Percentiles rank a stretch among this genome's conserved stretches.
These are phyloP conservation scores for Calonectria henricotiae DNA, from an alignment of 2,329 filamentous ascomycete species.

Conservation along the genomic window DNA sequence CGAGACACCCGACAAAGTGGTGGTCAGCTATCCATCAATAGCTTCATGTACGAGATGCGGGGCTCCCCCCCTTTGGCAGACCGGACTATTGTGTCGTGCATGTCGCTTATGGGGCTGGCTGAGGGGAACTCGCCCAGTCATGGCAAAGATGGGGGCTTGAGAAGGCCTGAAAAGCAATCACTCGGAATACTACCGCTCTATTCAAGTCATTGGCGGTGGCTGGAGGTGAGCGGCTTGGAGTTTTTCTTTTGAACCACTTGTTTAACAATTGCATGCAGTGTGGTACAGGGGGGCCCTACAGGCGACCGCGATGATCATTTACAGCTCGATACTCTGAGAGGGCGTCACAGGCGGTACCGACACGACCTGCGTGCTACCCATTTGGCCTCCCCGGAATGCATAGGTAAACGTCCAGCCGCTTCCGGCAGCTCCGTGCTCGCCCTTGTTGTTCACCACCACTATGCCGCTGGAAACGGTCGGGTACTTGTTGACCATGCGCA, in stretches of 20 bases:
- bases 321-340: background rate
- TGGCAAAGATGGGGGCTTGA: background rate
- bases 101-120: conserved; percentile 4
- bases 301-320: background rate
- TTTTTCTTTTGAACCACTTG: too few relatives aligned
- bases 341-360: conserved; percentile 55
- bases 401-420: conserved; percentile 73
- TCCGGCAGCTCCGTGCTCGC: conserved; percentile 67
- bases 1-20: background rate
- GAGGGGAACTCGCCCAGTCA: background rate
- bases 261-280: too few relatives aligned
- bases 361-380: conserved; percentile 65
- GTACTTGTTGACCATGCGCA: conserved; percentile 66
- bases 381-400: conserved; percentile 65
- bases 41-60: conserved; percentile 19
- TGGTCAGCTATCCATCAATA: conserved; percentile 16
- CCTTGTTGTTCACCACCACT: conserved; percentile 67
- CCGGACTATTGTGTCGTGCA: conserved; percentile 17
- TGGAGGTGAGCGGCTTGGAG: too few relatives aligned
- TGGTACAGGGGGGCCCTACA: too few relatives aligned
- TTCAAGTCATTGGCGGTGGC: background rate
- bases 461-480: conserved; percentile 66
- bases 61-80: conserved; percentile 4
- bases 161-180: background rate
- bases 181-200: background rate